Evolutionary conservation across 148 eudicot genomes (phyloP).

Genomic region (Polygonum maritimum): DNA sequence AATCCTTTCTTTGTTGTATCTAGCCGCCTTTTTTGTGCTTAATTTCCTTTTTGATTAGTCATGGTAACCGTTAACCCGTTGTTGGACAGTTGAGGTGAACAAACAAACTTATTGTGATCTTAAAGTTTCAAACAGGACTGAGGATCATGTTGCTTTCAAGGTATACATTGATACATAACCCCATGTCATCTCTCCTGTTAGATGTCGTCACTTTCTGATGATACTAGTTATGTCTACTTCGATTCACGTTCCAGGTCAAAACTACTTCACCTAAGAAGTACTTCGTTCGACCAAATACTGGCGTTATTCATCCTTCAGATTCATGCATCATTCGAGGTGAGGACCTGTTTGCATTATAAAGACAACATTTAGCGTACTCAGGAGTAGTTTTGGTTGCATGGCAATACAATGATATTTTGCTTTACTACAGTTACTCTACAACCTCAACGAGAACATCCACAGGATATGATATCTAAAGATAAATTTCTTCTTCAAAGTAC

Average conservation of each 20-base stretch:
- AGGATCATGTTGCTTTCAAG: slow-evolving; percentile 87
- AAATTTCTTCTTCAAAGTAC: slow-evolving; percentile 91
- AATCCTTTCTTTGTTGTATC: background rate
- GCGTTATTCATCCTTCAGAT: slow-evolving; percentile 83
- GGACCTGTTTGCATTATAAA: background rate
- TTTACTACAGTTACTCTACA: slow-evolving; percentile 72
- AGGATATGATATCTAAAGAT: slow-evolving; percentile 77
- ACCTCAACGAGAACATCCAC: slow-evolving; percentile 78
- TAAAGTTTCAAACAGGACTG: slow-evolving; percentile 71
- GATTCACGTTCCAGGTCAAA: slow-evolving; percentile 49
- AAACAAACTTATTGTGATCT: slow-evolving; percentile 78
- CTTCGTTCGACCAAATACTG: slow-evolving; percentile 87
- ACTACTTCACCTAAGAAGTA: slow-evolving; percentile 93
- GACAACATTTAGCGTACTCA: background rate
- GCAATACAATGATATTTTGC: slow-evolving; percentile 9
- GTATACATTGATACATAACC: slow-evolving; percentile 20
- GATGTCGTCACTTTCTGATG: background rate
- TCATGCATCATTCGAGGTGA: slow-evolving; percentile 81
- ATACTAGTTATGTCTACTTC: background rate
- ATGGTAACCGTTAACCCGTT: background rate
- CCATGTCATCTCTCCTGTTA: background rate
- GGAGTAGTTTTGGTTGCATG: background rate
- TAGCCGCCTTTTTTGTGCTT: background rate
- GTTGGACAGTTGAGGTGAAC: slow-evolving; percentile 71
- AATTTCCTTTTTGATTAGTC: background rate